Base-by-base conservation (phyloP, 2,329 filamentous ascomycete genomes). In the Aschersonia sp. region DNA sequence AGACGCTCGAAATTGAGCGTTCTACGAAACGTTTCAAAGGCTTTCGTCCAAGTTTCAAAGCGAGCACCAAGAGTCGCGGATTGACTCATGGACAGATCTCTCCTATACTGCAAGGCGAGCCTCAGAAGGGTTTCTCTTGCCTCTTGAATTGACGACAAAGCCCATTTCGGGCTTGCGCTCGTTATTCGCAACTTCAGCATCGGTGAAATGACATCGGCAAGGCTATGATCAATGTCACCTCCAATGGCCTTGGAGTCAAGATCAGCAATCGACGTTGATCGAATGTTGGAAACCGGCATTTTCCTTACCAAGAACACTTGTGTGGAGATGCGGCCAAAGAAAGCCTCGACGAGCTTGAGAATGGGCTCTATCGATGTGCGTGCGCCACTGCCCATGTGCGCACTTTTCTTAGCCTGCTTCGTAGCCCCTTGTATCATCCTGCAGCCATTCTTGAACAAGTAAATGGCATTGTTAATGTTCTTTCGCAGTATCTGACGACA, bases 391-490 rank as follows among this genome's bases (percentile, higher is more conserved):
- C 32, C 46, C 9, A 45, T 10, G 43, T 35, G 42, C 5, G 30
- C 43, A 11, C 37, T 43, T 37, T 42, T 48, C n/a, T 35, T 45
- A 30, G 22, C 37, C 11, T 48, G 43, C 37, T 43, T 45, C 43
- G 37, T 42, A 14, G 32, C 42, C 6, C 32, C 44, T 35, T 45
- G 44, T 11, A 49, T 46, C 43, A 49, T 45, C 30, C 30, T 14
- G 14, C 47, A 49, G 10, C 47, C 47, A 37, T 46, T 39, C 31
- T 46, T 49, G 41, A 49, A 46, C n/a, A 49, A 39, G 42, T 46
- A 37, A 9, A 46, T 44, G 33, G 47, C 47, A 37, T 46, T 46
- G 12, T 22, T 46, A 11, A 49, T 42, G 22, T 49, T 46, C 11
- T 44, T 30, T 30, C 47, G 30, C 10, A 49, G 40, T 30, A 49